Percentiles rank a stretch among this genome's conserved stretches.
phyloP scores from a whole-genome alignment of 2,329 filamentous ascomycete genomes.

The Capronia americana region DNA sequence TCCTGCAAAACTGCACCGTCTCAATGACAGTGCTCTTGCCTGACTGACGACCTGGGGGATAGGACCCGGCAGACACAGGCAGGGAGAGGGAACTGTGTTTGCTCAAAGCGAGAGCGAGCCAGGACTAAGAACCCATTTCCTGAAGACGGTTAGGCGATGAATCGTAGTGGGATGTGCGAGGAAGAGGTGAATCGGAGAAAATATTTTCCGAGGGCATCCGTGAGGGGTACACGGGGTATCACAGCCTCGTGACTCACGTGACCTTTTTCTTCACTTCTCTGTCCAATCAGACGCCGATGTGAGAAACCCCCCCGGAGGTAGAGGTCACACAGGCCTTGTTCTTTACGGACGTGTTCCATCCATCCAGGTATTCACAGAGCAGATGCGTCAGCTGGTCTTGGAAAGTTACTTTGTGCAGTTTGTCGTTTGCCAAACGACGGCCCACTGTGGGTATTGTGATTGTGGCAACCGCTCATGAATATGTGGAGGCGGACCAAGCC shows the following conservation, averaged over 20 bases:
- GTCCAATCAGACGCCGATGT: not conserved
- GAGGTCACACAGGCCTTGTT: not conserved
- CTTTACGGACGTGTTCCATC: not conserved
- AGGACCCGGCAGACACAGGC: not conserved
- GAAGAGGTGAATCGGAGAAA: constrained; percentile 18
- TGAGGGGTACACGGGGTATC: constrained; percentile 24
- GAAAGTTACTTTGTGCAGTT: not conserved
- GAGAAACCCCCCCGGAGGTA: not conserved
- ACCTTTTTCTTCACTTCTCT: not conserved
- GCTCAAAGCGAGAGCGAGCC: not conserved
- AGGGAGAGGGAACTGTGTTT: not conserved
- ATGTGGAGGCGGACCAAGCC: not conserved
- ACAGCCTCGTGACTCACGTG: constrained; percentile 20
- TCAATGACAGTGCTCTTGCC: constrained; percentile 1
- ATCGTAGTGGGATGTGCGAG: not conserved
- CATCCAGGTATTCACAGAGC: not conserved
- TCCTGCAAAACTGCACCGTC: not conserved
- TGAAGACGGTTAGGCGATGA: not conserved
- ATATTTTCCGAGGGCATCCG: constrained; percentile 13
- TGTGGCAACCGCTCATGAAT: not conserved
- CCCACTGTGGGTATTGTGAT: not conserved
- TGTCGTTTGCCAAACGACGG: not conserved
- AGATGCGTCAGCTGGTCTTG: not conserved
- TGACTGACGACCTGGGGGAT: constrained; percentile 7
- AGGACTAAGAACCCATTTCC: not conserved